Conservation (phyloP, 345 rosid species). For the Orychophragmus violaceus region DNA sequence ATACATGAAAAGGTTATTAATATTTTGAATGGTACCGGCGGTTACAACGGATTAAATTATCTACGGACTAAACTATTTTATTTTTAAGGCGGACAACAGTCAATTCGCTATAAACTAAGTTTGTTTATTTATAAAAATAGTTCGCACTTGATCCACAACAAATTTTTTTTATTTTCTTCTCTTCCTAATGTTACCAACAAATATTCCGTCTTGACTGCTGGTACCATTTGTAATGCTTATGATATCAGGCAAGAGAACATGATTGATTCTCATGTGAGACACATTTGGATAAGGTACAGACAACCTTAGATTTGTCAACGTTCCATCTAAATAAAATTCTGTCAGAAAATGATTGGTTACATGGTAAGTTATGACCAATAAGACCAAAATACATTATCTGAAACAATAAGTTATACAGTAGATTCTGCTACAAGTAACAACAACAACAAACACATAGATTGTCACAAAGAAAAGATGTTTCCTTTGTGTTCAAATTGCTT, state of each 20-base stretch:
- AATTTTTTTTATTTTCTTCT: too few species aligned
- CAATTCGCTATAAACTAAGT: too few species aligned
- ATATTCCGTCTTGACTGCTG: too few species aligned
- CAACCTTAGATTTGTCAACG: not conserved
- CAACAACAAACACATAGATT: not conserved
- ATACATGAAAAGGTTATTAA: not conserved
- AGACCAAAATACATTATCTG: not conserved
- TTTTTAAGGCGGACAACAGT: too few species aligned
- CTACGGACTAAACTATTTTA: too few species aligned
- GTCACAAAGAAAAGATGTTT: not conserved
- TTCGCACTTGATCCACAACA: too few species aligned
- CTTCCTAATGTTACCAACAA: too few species aligned
- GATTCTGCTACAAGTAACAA: conserved; percentile 15
- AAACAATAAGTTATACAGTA: not conserved
- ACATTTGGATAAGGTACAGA: not conserved
- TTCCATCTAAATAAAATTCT: not conserved
- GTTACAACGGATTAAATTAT: too few species aligned
- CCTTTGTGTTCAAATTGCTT: not conserved
- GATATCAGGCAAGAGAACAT: too few species aligned
- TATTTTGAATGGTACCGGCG: too few species aligned
- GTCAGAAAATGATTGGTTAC: not conserved
- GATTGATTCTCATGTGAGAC: not conserved
- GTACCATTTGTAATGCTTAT: not conserved
- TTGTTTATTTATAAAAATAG: too few species aligned
- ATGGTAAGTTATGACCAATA: not conserved